Base-by-base conservation (phyloP, 2,329 filamentous ascomycete genomes). In the Sporothrix inflata region DNA sequence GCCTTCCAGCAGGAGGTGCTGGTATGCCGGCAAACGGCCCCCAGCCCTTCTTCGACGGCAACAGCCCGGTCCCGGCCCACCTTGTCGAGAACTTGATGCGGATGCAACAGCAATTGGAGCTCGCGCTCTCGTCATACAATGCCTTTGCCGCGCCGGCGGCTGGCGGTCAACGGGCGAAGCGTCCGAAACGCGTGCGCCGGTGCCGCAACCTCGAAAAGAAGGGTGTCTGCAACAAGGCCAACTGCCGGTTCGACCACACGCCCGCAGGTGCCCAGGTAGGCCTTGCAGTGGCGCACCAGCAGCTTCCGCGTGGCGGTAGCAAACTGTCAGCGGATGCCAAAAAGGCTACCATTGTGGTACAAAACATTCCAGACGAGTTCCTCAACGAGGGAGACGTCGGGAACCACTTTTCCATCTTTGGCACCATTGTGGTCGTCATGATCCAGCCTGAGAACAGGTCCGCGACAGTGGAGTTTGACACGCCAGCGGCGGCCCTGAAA, bases 171-270 rank as follows among this genome's bases (percentile, higher is more conserved):
- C 68, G 21, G 27, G 21, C 8, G 8, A 65, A 49, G 21, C 72
- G 78, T 53, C 78, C 78, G 51, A 82, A 81, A 72, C 82, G 79
- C 66, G 83, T 81, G 74, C 80, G 84, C 72, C 84, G 88, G 72
- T 94, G 92, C 77, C 85, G 87, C 72, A 90, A 93, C 79, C 94
- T 92, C 76, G 91, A 93, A 72, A 87, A 83, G 1, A 92, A 92
- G 76, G 92, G 92, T 0, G 93, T 87, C 77, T 94, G 92, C 78
- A 85, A 89, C 6, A 83, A 89, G 51, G 91, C 91, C 3, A 88
- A 84, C 76, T 94, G 92, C 80, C 86, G 84, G 51, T 94, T 88
- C 76, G 89, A 93, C 76, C 92, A 95, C 47, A 53, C 45, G n/a
- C 55, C 45, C 1, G 27, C 24, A 0, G 30, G 42, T n/a, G 53